These are phyloP conservation scores for Rhodotorula sp. DNA, from an alignment of 1,284 basidiomycete species.

Conservation along the genomic window DNA sequence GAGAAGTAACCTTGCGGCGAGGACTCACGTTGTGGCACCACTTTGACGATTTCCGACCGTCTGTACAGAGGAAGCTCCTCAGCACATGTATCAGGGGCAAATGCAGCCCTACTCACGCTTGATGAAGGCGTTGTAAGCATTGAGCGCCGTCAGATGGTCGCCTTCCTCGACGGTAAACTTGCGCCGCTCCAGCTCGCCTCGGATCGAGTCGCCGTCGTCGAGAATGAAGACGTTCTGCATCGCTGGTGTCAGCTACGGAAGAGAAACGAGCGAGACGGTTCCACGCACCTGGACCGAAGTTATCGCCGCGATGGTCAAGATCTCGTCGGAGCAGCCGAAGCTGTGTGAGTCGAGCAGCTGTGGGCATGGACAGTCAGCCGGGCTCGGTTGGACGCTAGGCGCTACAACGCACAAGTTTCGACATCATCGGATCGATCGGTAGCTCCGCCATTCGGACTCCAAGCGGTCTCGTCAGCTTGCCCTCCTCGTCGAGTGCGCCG, in stretches of 20 bases:
- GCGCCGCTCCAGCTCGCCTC: conserved; percentile 82
- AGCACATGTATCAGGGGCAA: too few species aligned
- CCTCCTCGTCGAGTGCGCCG: conserved; percentile 56
- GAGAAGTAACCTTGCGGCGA: too few species aligned
- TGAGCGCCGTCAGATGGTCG: conserved; percentile 86
- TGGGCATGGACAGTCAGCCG: rapidly evolving
- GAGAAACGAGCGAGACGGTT: neutral
- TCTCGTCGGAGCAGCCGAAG: conserved; percentile 84
- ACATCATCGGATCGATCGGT: conserved; percentile 58
- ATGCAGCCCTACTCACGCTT: conserved; percentile 39
- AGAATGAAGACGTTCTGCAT: conserved; percentile 81
- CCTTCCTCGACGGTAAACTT: conserved; percentile 98
- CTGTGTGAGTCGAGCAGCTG: conserved; percentile 82
- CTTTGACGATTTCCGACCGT: conserved; percentile 72
- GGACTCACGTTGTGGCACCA: conserved; percentile 74
- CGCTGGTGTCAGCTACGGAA: neutral
- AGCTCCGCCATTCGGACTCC: conserved; percentile 58
- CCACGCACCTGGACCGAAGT: conserved; percentile 71
- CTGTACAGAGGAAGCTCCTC: conserved; percentile 45
- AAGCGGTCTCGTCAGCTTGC: conserved; percentile 53
- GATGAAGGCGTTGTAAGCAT: conserved; percentile 89
- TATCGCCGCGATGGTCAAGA: conserved; percentile 94
- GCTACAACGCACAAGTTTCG: conserved; percentile 53
- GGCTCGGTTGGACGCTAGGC: neutral
- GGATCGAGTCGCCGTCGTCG: conserved; percentile 76